Evolutionary conservation across 106 monocot genomes (phyloP).

Genomic region (Narthecium ossifragum): DNA sequence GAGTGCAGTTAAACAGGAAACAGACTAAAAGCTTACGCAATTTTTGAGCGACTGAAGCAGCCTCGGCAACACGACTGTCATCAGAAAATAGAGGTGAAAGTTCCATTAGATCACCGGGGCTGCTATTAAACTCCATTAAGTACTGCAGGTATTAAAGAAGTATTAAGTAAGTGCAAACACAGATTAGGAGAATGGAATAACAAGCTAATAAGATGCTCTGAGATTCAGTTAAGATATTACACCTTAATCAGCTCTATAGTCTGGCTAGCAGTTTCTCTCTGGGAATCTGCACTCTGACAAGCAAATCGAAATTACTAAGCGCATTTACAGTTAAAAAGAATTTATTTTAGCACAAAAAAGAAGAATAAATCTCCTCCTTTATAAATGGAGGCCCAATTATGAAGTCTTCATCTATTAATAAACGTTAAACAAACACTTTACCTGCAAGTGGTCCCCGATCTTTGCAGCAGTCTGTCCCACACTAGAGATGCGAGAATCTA

Average conservation of each 20-base stretch:
- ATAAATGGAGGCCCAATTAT: background rate
- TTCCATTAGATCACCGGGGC: conserved; percentile 97
- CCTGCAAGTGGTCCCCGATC: conserved; percentile 99
- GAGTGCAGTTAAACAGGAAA: background rate
- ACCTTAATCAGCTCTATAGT: conserved; percentile 99
- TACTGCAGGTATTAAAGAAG: conserved; percentile 41
- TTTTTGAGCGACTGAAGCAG: conserved; percentile 99
- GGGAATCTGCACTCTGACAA: conserved; percentile 97
- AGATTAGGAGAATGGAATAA: too few species aligned
- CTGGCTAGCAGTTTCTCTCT: conserved; percentile 95
- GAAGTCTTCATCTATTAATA: background rate
- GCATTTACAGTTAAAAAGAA: too few species aligned
- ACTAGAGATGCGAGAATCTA: conserved; percentile 96
- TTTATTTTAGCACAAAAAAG: too few species aligned
- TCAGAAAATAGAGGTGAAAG: conserved; percentile 98
- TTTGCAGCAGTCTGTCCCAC: conserved; percentile 99
- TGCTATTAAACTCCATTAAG: conserved; percentile 99
- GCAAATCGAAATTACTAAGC: too few species aligned
- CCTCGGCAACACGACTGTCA: conserved; percentile 99
- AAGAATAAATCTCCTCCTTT: background rate
- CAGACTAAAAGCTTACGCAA: conserved; percentile 50
- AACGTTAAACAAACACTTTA: conserved; percentile 20
- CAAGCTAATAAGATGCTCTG: background rate
- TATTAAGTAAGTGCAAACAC: too few species aligned
- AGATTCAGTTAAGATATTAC: background rate